Evolutionary conservation across 164 flowering plant genomes (phyloP), one percentile per base, ranked within the genome.

Genomic region (Umbilicus rupestris): DNA sequence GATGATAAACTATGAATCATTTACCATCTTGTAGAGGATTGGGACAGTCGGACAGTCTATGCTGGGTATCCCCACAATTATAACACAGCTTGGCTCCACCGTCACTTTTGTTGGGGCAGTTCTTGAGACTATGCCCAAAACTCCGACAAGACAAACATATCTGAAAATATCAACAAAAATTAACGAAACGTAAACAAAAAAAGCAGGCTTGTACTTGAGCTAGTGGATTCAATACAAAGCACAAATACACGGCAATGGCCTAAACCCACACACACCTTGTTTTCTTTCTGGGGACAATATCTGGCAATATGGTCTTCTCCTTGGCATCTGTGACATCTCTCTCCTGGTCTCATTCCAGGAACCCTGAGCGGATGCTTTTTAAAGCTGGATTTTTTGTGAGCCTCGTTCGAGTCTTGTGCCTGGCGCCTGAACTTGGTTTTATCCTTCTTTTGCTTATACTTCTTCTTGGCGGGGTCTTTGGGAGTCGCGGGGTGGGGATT

Each of bases 341-440:
- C 98, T 6, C 98, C 98, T 26, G 96, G 98, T 77, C 71, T 85
- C 96, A 93, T 85, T 8, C 97, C 96, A 66, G 96, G 88, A 6
- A 90, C 78, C 71, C 97, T 74, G 29, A 94, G 87, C 7, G 90
- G 94, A 73, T 86, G 92, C 50, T 82, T 90, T 31, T 62, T 74
- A 55, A 68, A 31, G 5, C 64, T 42, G 15, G 60, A 9, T 52
- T 52, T 52, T 52, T 52, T 24, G 24, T 1, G 29, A 17, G 52
- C 24, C 22, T 19, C 52, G 19, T 47, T 5, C 0, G 74, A 33
- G 0, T 75, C 84, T 2, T 68, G 20, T 60, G 58, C 82, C 58
- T 77, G 81, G 45, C 76, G 71, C 82, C 85, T 87, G 73, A 83
- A 81, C 33, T 20, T 72, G 68, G 66, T 66, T 58, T 50, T 65